Evolutionary conservation across 1,284 basidiomycete genomes (phyloP).

Genomic region (Sutorius eximius): DNA sequence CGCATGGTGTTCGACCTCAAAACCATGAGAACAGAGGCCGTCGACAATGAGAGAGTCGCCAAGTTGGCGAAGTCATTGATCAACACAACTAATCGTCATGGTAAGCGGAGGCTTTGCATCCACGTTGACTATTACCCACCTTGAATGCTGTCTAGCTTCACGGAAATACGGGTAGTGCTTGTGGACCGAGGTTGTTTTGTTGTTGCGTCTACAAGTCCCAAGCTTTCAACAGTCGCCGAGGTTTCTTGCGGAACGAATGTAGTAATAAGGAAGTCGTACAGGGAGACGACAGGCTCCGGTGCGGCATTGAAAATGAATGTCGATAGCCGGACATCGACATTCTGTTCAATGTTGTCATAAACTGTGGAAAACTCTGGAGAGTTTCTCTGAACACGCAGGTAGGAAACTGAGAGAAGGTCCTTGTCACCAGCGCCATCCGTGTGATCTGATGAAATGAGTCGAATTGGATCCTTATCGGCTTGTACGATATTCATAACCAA

Average conservation of each 20-base stretch:
- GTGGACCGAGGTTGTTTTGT: slow-evolving; percentile 19
- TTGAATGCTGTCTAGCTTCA: slow-evolving; percentile 88
- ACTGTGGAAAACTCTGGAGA: slow-evolving; percentile 86
- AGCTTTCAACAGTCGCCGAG: slow-evolving; percentile 7
- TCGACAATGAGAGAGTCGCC: slow-evolving; percentile 89
- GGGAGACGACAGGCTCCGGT: slow-evolving; percentile 86
- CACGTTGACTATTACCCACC: slow-evolving; percentile 41
- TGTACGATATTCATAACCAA: slow-evolving; percentile 73
- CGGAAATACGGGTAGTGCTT: slow-evolving; percentile 79
- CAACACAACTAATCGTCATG: slow-evolving; percentile 62
- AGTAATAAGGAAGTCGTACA: slow-evolving; percentile 98
- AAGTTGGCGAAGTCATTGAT: slow-evolving; percentile 75
- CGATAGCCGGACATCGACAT: slow-evolving; percentile 85
- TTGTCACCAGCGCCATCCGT: slow-evolving; percentile 49
- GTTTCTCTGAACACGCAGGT: slow-evolving; percentile 77
- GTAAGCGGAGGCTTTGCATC: slow-evolving; percentile 7
- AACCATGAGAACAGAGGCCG: slow-evolving; percentile 85
- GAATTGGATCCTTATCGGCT: slow-evolving; percentile 54
- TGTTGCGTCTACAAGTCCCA: slow-evolving; percentile 12
- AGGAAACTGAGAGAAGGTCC: slow-evolving; percentile 85
- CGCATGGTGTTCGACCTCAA: slow-evolving; percentile 76
- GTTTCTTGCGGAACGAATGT: slow-evolving; percentile 75
- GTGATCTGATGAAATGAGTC: slow-evolving; percentile 76
- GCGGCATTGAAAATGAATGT: slow-evolving; percentile 91
- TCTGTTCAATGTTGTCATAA: slow-evolving; percentile 90